Evolutionary conservation across 2,329 filamentous ascomycete genomes (phyloP).

Genomic region (Neonectria neomacrospora): DNA sequence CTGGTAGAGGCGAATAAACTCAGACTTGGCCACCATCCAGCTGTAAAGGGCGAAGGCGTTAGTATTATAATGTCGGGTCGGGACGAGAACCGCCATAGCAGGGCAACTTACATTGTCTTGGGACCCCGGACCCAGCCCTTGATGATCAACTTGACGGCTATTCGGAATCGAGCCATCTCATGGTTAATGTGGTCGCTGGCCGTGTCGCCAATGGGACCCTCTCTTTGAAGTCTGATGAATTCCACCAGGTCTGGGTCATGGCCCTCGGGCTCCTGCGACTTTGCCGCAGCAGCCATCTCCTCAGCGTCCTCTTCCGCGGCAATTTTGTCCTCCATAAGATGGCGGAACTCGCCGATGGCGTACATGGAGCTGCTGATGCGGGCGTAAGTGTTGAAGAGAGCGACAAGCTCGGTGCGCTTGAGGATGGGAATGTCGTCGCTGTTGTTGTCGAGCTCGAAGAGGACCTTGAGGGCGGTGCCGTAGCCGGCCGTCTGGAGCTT

Average conservation of each 20-base stretch:
- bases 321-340: conserved; percentile 58
- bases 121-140: conserved; percentile 77
- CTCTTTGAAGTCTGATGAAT: conserved; percentile 49
- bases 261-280: conserved; percentile 48
- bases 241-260: conserved; percentile 56
- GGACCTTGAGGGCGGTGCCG: conserved; percentile 91
- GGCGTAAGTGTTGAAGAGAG: conserved; percentile 92
- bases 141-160: conserved; percentile 73
- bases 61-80: not conserved
- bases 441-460: conserved; percentile 89
- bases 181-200: conserved; percentile 67
- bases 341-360: conserved; percentile 77
- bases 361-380: conserved; percentile 84
- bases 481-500: conserved; percentile 97
- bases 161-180: conserved; percentile 73
- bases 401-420: conserved; percentile 90
- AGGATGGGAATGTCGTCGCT: conserved; percentile 74
- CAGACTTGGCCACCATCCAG: conserved; percentile 56
- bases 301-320: conserved; percentile 46
- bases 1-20: conserved; percentile 60
- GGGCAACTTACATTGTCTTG: conserved; percentile 70
- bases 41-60: conserved; percentile 42
- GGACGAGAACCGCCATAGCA: not conserved
- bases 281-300: conserved; percentile 47
- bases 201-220: conserved; percentile 42